A percentile compares a stretch with the other conserved stretches of the same genome.
These are phyloP conservation scores for Epichloe gansuensis DNA, from an alignment of 2,329 filamentous ascomycete species.

Conservation along the genomic window DNA sequence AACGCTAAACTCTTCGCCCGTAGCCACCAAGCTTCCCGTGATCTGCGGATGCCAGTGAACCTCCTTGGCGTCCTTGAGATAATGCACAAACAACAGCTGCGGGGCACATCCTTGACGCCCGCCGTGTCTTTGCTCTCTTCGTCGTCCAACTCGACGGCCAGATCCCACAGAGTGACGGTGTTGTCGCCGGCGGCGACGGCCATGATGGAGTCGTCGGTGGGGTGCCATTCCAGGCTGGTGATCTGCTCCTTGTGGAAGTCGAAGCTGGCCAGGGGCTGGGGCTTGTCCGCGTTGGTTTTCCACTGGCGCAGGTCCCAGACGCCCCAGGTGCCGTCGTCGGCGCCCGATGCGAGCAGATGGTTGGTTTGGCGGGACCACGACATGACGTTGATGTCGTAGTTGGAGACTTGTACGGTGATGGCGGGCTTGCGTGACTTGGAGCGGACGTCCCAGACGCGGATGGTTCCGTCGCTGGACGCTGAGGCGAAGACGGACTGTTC, in stretches of 20 bases:
- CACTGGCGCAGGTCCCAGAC: constrained; percentile 96
- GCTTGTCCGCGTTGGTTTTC: constrained; percentile 54
- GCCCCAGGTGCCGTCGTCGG: constrained; percentile 85
- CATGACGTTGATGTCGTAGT: constrained; percentile 88
- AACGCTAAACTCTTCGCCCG: constrained; percentile 78
- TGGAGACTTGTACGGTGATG: constrained; percentile 72
- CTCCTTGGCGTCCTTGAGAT: constrained; percentile 90
- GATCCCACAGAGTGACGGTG: constrained; percentile 91
- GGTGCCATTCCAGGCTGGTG: constrained; percentile 94
- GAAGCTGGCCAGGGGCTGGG: constrained; percentile 83
- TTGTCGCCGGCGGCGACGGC: constrained; percentile 87
- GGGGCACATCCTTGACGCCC: constrained; percentile 84
- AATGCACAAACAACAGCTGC: constrained; percentile 92
- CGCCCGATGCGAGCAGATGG: constrained; percentile 83
- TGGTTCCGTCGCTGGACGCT: constrained; percentile 82
- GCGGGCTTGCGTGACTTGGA: constrained; percentile 84
- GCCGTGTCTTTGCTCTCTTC: constrained; percentile 89
- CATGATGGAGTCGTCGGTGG: constrained; percentile 90
- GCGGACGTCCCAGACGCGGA: constrained; percentile 91
- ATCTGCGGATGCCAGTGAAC: constrained; percentile 97
- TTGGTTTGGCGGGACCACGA: constrained; percentile 85
- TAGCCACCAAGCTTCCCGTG: constrained; percentile 77
- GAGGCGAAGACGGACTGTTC: constrained; percentile 93
- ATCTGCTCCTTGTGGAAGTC: constrained; percentile 94
- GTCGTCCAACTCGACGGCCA: constrained; percentile 92